These are phyloP conservation scores for Delphinella strobiligena DNA, from an alignment of 2,329 filamentous ascomycete genomes.

Conservation along the genomic window DNA sequence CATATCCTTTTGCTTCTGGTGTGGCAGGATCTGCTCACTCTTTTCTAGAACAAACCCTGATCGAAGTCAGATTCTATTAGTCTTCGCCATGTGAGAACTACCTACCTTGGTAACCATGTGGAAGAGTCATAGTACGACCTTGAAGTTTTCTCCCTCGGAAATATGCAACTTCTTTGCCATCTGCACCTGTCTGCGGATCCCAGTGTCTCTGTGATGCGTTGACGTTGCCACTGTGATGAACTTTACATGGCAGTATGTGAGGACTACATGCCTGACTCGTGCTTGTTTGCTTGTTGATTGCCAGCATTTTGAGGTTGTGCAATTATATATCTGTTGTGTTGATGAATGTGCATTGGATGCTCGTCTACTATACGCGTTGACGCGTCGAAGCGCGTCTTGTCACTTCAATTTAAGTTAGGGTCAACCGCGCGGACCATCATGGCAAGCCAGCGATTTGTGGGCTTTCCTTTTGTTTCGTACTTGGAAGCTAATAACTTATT, in stretches of 20 bases:
- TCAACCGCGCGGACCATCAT: no score
- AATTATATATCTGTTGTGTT: no score
- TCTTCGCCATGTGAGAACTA: background rate
- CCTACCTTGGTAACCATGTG: constrained; percentile 53
- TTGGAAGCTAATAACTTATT: no score
- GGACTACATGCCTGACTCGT: constrained; percentile 16
- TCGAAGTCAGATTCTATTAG: background rate
- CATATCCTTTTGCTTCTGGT: no score
- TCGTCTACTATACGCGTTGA: no score
- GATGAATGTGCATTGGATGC: no score
- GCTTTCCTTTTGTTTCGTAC: no score
- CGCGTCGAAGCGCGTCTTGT: no score
- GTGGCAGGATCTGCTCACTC: no score
- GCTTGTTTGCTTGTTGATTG: background rate
- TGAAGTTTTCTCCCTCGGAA: constrained; percentile 71
- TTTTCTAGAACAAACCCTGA: constrained; percentile 14
- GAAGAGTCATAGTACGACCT: constrained; percentile 54
- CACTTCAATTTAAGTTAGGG: no score
- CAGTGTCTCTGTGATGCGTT: constrained; percentile 56
- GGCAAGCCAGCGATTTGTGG: no score
- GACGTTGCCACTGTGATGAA: constrained; percentile 66
- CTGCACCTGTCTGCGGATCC: constrained; percentile 42
- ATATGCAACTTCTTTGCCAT: constrained; percentile 38
- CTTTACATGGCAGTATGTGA: constrained; percentile 68
- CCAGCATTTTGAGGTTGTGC: no score